Evolutionary conservation across 257 asterid genomes (phyloP).

Genomic region (Forsythia suspensa): DNA sequence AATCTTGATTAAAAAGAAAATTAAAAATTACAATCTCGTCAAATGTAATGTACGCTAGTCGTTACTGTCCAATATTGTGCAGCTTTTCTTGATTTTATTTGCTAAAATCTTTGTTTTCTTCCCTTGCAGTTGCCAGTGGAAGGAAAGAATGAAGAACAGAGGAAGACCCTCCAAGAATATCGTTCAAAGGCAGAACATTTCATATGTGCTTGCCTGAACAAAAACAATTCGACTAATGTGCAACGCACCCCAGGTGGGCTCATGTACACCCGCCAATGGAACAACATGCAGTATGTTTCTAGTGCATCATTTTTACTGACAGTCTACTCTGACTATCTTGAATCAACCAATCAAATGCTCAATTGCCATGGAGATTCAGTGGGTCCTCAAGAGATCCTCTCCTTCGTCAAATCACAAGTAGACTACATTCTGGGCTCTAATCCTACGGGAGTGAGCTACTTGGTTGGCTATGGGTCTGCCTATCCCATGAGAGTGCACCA

Average conservation of each 20-base stretch:
- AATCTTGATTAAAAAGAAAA: not conserved
- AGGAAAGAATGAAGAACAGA: conserved; percentile 34
- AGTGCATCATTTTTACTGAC: conserved; percentile 43
- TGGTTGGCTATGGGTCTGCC: conserved; percentile 63
- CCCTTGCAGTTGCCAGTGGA: conserved; percentile 42
- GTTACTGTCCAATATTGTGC: not conserved
- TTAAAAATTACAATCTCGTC: not conserved
- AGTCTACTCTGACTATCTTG: conserved; percentile 57
- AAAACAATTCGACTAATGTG: conserved; percentile 50
- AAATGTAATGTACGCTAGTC: not conserved
- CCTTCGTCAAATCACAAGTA: conserved; percentile 53
- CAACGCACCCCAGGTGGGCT: conserved; percentile 61
- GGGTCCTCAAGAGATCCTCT: conserved; percentile 31
- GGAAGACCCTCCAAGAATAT: conserved; percentile 39
- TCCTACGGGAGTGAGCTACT: conserved; percentile 63
- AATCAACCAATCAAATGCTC: conserved; percentile 32
- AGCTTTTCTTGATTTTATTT: not conserved
- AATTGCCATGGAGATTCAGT: conserved; percentile 34
- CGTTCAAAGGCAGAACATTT: conserved; percentile 59
- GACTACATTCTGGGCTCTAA: conserved; percentile 68
- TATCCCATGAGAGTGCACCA: conserved; percentile 68
- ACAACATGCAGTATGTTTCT: conserved; percentile 80
- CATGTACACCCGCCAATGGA: conserved; percentile 63
- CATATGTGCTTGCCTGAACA: conserved; percentile 66
- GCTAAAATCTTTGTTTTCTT: not conserved